phyloP scores from a whole-genome alignment of 805 yeast genomes.

The Lipomyces orientalis region DNA sequence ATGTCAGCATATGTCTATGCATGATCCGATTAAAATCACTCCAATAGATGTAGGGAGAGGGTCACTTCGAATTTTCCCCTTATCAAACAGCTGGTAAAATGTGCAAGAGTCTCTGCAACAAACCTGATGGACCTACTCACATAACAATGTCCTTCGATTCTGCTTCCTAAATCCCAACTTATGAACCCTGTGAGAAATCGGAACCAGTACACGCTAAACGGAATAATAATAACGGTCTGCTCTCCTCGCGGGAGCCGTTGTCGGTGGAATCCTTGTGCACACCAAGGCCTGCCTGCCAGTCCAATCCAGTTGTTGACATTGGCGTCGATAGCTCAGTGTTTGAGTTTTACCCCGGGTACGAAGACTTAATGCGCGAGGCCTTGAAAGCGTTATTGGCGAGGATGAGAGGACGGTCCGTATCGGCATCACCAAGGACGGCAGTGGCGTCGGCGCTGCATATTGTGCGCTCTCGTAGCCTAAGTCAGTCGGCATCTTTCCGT shows the following conservation, averaged over 20 bases:
- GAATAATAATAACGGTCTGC: too few species aligned
- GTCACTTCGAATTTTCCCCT: too few species aligned
- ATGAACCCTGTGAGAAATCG: too few species aligned
- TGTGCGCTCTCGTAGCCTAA: conserved; percentile 71
- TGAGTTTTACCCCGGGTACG: conserved; percentile 91
- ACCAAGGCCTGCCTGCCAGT: conserved; percentile 71
- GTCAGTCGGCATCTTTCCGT: background rate
- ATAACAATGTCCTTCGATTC: too few species aligned
- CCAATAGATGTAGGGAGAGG: too few species aligned
- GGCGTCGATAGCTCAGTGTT: conserved; percentile 97
- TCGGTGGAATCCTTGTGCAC: conserved; percentile 76
- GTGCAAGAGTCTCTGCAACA: too few species aligned
- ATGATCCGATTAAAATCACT: too few species aligned
- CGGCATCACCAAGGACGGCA: conserved; percentile 89
- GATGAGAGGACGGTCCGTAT: conserved; percentile 77
- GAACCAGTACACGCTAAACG: too few species aligned
- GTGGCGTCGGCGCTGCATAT: conserved; percentile 97
- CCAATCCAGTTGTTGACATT: conserved; percentile 80
- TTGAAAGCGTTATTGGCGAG: conserved; percentile 60
- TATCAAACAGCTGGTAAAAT: too few species aligned
- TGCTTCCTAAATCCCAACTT: too few species aligned
- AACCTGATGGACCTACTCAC: too few species aligned
- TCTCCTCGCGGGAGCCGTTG: conserved; percentile 81
- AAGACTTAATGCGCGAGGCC: conserved; percentile 79
- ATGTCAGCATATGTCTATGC: too few species aligned